Evolutionary conservation across 192 early-diverging fungal genomes (phyloP).

Genomic region (Entomortierella chlamydospora): DNA sequence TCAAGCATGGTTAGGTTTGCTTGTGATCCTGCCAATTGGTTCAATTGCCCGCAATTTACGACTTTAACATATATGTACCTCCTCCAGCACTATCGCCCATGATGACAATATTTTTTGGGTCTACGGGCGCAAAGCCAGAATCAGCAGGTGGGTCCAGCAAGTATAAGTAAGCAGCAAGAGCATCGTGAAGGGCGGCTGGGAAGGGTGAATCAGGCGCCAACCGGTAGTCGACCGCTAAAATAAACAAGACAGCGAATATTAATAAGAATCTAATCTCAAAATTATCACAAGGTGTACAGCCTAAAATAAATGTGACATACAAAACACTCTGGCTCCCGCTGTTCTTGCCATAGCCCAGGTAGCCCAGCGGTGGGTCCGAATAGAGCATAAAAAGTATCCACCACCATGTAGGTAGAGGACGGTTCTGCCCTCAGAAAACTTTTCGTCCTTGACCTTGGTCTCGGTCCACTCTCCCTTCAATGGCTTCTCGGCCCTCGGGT

Average conservation of each 20-base stretch:
- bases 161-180: slow-evolving; percentile 78
- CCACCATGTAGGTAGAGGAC: slow-evolving; percentile 85
- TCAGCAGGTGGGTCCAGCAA: slow-evolving; percentile 66
- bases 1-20: background rate
- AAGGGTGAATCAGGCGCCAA: slow-evolving; percentile 86
- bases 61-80: too few relatives aligned
- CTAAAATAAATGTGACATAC: slow-evolving; percentile 19
- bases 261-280: too few relatives aligned
- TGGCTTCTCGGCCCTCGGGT: slow-evolving; percentile 42
- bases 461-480: slow-evolving; percentile 63
- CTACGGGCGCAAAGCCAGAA: slow-evolving; percentile 60
- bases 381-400: slow-evolving; percentile 67
- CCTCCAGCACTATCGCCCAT: slow-evolving; percentile 82
- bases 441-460: slow-evolving; percentile 42
- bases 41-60: background rate
- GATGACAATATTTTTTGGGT: slow-evolving; percentile 69
- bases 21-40: background rate
- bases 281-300: too few relatives aligned
- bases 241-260: background rate
- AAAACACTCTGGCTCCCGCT: slow-evolving; percentile 49
- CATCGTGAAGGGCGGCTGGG: slow-evolving; percentile 87
- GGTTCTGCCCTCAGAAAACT: slow-evolving; percentile 59
- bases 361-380: slow-evolving; percentile 58
- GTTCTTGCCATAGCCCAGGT: slow-evolving; percentile 63
- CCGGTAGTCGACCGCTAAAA: slow-evolving; percentile 75